Evolutionary conservation across 2,329 filamentous ascomycete species (phyloP).

Genomic region (Colletotrichum viniferum): DNA sequence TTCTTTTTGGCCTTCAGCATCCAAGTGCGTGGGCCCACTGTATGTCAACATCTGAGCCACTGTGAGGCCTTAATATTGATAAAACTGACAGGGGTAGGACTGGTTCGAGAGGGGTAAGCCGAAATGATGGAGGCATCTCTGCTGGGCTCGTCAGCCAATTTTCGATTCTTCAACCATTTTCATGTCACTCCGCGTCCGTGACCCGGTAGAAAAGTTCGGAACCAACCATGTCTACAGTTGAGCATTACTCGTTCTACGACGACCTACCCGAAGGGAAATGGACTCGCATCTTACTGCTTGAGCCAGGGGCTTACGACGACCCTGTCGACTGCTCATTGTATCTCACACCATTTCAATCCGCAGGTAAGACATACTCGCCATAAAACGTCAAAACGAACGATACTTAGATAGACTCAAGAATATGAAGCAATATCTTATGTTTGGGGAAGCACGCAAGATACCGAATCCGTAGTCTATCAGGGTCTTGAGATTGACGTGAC

Average conservation of each 20-base stretch:
- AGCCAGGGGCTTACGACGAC: not conserved
- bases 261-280: not conserved
- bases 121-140: not conserved
- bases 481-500: not conserved
- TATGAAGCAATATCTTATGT: not conserved
- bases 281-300: not conserved
- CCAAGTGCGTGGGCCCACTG: not conserved
- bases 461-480: not conserved
- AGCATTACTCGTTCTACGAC: not conserved
- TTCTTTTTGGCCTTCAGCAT: not conserved
- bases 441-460: not conserved
- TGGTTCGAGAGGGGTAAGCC: not conserved
- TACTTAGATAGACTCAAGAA: fast-evolving
- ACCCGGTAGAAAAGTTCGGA: not conserved
- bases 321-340: not conserved
- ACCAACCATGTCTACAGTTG: not conserved
- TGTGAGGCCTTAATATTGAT: not conserved
- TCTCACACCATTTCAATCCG: not conserved
- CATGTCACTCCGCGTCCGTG: not conserved
- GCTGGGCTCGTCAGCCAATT: not conserved
- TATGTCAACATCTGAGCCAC: not conserved
- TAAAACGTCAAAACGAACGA: not conserved
- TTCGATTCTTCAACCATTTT: not conserved
- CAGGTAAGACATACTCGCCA: not conserved
- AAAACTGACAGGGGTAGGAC: not conserved